A percentile compares a stretch with the other conserved stretches of the same genome.
phyloP scores from a whole-genome alignment of 108 stramenopile species.

The Skeletonema grethae region DNA sequence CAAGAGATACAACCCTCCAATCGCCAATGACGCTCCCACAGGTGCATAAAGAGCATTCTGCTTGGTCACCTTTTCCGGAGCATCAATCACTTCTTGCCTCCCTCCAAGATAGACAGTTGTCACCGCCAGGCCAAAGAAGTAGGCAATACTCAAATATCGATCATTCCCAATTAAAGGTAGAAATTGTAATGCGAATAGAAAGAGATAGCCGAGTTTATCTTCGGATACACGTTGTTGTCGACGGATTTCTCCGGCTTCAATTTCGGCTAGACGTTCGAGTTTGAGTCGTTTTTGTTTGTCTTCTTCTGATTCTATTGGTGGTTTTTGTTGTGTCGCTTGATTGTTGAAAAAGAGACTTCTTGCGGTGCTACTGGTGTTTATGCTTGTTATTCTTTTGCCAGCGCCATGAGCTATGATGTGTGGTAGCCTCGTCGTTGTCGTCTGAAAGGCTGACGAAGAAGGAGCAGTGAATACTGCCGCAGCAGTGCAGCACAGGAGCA shows the following conservation, averaged over 20 bases:
- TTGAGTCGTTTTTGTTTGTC: slow-evolving; percentile 30
- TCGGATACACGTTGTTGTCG: slow-evolving; percentile 29
- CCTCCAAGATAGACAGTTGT: slow-evolving; percentile 39
- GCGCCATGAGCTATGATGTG: background rate
- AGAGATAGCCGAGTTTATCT: slow-evolving; percentile 38
- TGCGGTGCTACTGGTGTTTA: background rate
- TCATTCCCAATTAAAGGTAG: slow-evolving; percentile 36
- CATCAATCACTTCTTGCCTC: slow-evolving; percentile 39
- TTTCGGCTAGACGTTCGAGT: slow-evolving; percentile 37
- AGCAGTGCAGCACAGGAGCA: background rate
- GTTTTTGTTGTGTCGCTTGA: slow-evolving; percentile 5
- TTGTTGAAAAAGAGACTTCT: slow-evolving; percentile 3
- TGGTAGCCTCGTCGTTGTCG: background rate
- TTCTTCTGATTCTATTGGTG: slow-evolving; percentile 27
- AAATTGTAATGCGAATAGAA: slow-evolving; percentile 38
- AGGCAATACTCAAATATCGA: slow-evolving; percentile 21
- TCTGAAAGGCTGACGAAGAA: background rate
- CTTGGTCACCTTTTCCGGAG: slow-evolving; percentile 37
- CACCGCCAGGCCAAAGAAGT: slow-evolving; percentile 38
- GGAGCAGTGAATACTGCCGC: background rate
- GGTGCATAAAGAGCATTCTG: slow-evolving; percentile 46
- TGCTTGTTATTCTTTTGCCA: background rate
- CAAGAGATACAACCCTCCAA: slow-evolving; percentile 40
- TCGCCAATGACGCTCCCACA: slow-evolving; percentile 35
- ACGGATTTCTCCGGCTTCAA: slow-evolving; percentile 30